These are phyloP conservation scores for Ogataea philodendri DNA, from an alignment of 805 yeast species.

Conservation along the genomic window DNA sequence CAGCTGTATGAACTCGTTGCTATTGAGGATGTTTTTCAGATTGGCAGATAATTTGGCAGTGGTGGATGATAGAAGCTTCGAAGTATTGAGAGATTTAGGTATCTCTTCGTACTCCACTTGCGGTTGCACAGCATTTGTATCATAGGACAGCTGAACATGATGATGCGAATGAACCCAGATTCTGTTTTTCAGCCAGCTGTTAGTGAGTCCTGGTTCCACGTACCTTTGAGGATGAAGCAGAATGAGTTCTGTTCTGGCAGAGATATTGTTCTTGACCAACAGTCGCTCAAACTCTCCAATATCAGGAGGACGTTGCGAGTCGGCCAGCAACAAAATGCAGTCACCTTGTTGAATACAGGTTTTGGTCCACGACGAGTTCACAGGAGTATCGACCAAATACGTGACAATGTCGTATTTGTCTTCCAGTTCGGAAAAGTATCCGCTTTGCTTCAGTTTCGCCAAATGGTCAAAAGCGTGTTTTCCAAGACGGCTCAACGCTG, in stretches of 20 bases:
- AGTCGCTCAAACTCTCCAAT: slow-evolving; percentile 85
- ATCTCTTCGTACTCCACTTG: slow-evolving; percentile 20
- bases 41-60: slow-evolving; percentile 28
- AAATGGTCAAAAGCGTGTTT: slow-evolving; percentile 89
- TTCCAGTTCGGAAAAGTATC: slow-evolving; percentile 87
- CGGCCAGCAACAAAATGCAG: slow-evolving; percentile 85
- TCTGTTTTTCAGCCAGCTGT: slow-evolving; percentile 78
- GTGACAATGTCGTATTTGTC: slow-evolving; percentile 85
- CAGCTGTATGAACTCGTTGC: slow-evolving; percentile 30
- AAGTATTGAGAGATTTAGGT: slow-evolving; percentile 5
- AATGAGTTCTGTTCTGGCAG: slow-evolving; percentile 85
- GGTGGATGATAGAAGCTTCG: slow-evolving; percentile 21
- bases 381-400: slow-evolving; percentile 83
- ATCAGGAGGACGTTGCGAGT: slow-evolving; percentile 68
- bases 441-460: slow-evolving; percentile 80
- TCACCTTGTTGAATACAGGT: slow-evolving; percentile 95
- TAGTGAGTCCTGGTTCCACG: slow-evolving; percentile 84
- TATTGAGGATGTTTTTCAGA: slow-evolving; percentile 28
- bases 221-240: slow-evolving; percentile 77
- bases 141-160: slow-evolving; percentile 68
- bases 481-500: slow-evolving; percentile 77
- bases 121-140: slow-evolving; percentile 9
- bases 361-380: slow-evolving; percentile 83
- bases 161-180: slow-evolving; percentile 93
- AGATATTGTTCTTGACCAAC: slow-evolving; percentile 68